phyloP scores from a whole-genome alignment of 208 protist genomes.

The Balamuthia mandrillaris region DNA sequence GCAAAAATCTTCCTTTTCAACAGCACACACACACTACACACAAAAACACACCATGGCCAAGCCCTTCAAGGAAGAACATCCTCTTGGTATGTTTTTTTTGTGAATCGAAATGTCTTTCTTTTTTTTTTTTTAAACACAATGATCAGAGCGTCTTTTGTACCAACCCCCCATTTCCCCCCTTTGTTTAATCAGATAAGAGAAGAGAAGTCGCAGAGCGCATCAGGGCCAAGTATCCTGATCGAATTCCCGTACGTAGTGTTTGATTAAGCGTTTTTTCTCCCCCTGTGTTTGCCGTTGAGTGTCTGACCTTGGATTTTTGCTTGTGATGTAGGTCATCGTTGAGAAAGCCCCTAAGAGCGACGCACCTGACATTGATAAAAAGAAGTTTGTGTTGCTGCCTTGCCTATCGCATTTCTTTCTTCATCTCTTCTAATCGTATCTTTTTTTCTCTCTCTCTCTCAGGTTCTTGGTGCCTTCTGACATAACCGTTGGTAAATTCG shows the following conservation, averaged over 20 bases:
- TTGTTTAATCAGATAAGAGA: constrained; percentile 36
- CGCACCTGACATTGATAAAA: constrained; percentile 71
- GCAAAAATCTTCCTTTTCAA: not conserved
- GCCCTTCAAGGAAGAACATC: constrained; percentile 44
- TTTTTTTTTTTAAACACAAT: not conserved
- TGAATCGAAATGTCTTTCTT: not conserved
- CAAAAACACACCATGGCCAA: not conserved
- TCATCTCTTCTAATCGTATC: not conserved
- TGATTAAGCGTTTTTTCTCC: not conserved
- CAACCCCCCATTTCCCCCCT: not conserved
- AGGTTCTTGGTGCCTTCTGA: constrained; percentile 65
- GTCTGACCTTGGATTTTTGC: not conserved
- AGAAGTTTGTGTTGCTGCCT: constrained; percentile 51
- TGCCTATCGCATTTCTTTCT: not conserved
- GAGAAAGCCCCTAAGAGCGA: constrained; percentile 68
- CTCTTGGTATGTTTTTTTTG: constrained; percentile 18
- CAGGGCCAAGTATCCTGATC: constrained; percentile 62
- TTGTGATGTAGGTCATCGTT: constrained; percentile 50
- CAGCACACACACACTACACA: not conserved
- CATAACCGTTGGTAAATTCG: constrained; percentile 72
- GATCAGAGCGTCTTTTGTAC: not conserved
- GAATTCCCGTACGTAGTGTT: constrained; percentile 58
- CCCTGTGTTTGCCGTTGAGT: not conserved
- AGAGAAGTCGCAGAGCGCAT: constrained; percentile 35
- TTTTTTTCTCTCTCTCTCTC: not conserved